Conservation (phyloP, 805 yeast species). For the Zygotorulaspora chibaensis region DNA sequence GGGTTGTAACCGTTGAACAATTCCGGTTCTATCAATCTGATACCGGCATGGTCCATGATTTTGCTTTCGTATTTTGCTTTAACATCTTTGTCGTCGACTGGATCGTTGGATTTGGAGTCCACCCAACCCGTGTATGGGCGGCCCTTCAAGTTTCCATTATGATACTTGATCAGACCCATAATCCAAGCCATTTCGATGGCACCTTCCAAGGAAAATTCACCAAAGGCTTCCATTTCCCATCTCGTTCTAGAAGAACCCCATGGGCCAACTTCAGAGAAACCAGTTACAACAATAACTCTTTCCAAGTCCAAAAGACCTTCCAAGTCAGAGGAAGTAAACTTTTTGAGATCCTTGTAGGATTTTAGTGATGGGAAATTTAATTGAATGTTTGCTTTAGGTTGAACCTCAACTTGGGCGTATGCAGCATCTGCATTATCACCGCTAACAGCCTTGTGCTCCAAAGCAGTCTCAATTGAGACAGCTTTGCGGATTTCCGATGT, state of each 20-base stretch:
- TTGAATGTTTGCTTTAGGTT: conserved; percentile 93
- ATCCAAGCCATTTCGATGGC: conserved; percentile 99
- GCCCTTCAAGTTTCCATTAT: conserved; percentile 60
- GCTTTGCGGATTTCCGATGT: conserved; percentile 93
- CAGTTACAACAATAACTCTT: conserved; percentile 89
- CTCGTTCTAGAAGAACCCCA: conserved; percentile 99
- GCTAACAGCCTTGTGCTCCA: conserved; percentile 74
- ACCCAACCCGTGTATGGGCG: conserved; percentile 96
- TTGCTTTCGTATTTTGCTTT: conserved; percentile 86
- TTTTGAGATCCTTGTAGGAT: conserved; percentile 66
- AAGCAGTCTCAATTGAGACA: conserved; percentile 86
- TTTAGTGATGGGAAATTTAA: conserved; percentile 89
- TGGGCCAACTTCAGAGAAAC: conserved; percentile 98
- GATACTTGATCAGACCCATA: conserved; percentile 95
- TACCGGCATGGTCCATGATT: conserved; percentile 91
- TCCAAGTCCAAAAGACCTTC: conserved; percentile 92
- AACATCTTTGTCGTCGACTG: conserved; percentile 92
- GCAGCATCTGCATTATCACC: conserved; percentile 89
- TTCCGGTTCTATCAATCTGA: conserved; percentile 94
- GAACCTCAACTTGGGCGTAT: conserved; percentile 67
- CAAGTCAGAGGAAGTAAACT: conserved; percentile 60
- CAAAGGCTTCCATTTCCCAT: conserved; percentile 98
- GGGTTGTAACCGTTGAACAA: conserved; percentile 93
- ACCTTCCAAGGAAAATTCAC: conserved; percentile 95
- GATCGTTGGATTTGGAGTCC: conserved; percentile 86